Evolutionary conservation across 306 rosid species (phyloP).

Genomic region (Trifolium dubium): DNA sequence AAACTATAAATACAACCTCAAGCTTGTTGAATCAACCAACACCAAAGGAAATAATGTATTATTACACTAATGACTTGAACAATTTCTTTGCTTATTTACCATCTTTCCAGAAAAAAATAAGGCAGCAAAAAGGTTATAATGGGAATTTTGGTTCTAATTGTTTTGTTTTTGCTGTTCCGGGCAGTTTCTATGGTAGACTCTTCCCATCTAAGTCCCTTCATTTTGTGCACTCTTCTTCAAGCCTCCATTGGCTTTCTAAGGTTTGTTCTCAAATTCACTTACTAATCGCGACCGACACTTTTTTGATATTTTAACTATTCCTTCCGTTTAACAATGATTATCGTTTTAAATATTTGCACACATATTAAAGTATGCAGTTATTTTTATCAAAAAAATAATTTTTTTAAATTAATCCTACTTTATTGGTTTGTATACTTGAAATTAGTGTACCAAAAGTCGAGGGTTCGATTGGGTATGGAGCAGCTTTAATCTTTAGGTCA

Average conservation of each 20-base stretch:
- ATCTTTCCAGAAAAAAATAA: conserved; percentile 49
- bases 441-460: too few species aligned
- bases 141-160: conserved; percentile 28
- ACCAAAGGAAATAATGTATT: conserved; percentile 53
- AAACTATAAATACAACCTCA: conserved; percentile 41
- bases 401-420: too few species aligned
- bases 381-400: too few species aligned
- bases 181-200: conserved; percentile 63
- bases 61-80: conserved; percentile 74
- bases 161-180: conserved; percentile 61
- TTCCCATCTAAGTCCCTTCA: conserved; percentile 54
- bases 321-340: too few species aligned
- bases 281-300: too few species aligned
- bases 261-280: conserved; percentile 6
- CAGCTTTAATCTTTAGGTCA: too few species aligned
- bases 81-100: conserved; percentile 65
- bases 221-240: conserved; percentile 78
- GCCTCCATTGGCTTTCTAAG: conserved; percentile 79
- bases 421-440: too few species aligned
- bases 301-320: too few species aligned
- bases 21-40: conserved; percentile 13
- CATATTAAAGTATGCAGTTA: too few species aligned
- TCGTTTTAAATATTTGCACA: too few species aligned
- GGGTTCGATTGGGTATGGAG: too few species aligned
- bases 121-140: conserved; percentile 31